phyloP scores from a whole-genome alignment of 257 asterid species.

The Solanum neorickii region DNA sequence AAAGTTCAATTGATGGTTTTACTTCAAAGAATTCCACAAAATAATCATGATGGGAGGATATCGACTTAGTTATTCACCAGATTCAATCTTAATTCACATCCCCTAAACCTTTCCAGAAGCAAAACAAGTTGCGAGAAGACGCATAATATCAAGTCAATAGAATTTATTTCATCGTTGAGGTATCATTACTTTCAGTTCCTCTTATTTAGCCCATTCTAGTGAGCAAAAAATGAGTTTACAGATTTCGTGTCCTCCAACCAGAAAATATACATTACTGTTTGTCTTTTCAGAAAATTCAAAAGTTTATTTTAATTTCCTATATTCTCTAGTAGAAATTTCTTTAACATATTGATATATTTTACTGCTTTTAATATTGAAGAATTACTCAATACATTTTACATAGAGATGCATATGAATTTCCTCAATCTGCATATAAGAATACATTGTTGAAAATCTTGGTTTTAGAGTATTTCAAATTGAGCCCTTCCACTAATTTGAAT shows the following conservation, averaged over 20 bases:
- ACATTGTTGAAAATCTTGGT: neutral
- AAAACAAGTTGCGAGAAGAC: neutral
- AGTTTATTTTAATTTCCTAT: neutral
- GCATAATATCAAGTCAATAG: neutral
- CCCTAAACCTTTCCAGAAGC: too few species aligned
- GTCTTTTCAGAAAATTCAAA: neutral
- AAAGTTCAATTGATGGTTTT: too few species aligned
- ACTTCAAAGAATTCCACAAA: neutral
- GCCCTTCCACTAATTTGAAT: neutral
- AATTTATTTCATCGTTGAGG: neutral
- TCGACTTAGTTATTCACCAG: neutral
- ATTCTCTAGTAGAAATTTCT: neutral
- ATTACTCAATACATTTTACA: fast-evolving
- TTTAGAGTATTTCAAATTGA: neutral
- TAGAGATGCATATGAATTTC: neutral
- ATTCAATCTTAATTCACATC: neutral
- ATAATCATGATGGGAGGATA: neutral
- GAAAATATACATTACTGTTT: neutral
- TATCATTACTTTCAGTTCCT: neutral
- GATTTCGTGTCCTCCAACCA: neutral
- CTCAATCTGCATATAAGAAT: neutral
- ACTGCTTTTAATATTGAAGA: neutral
- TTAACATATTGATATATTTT: neutral
- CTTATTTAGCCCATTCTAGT: neutral
- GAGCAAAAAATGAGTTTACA: neutral